A percentile compares a stretch with the other conserved stretches of the same genome.
Conservation (phyloP, 345 rosid species). For the Cardamine resedifolia region DNA sequence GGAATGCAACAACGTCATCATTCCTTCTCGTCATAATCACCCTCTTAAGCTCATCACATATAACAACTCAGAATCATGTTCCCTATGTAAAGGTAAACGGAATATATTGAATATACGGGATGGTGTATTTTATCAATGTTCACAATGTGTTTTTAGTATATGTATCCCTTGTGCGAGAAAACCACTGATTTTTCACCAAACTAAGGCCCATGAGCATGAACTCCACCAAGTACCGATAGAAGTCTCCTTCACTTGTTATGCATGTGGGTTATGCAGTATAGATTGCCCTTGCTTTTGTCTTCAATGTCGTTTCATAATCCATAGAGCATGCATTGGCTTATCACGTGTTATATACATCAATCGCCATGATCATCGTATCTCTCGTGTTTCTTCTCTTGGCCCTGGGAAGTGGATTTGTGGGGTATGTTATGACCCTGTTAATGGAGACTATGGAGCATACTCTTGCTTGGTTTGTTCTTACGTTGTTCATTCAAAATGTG, state of each 20-base stretch:
- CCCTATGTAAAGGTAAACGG: no score
- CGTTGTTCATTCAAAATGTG: slow-evolving; percentile 12
- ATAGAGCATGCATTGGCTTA: not conserved
- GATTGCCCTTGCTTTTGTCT: not conserved
- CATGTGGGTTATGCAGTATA: not conserved
- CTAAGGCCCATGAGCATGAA: slow-evolving; percentile 1
- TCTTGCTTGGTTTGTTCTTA: not conserved
- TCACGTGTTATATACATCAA: slow-evolving; percentile 11
- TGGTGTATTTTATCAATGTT: not conserved
- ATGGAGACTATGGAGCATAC: slow-evolving; percentile 2
- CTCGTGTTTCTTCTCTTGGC: not conserved
- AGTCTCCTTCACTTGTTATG: not conserved
- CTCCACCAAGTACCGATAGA: not conserved
- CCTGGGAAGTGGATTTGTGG: not conserved
- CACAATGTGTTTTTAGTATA: not conserved
- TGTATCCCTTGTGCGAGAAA: slow-evolving; percentile 14
- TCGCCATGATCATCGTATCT: slow-evolving; percentile 13
- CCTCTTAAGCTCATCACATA: not conserved
- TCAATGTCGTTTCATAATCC: not conserved
- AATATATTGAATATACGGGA: no score
- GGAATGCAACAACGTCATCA: not conserved
- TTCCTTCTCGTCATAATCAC: slow-evolving; percentile 20
- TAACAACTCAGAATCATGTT: not conserved
- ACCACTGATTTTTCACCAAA: not conserved
- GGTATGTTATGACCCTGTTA: not conserved